Percentiles rank a stretch among this genome's conserved stretches.
These are phyloP conservation scores for Tricholoma hemisulphureum DNA, from an alignment of 768 basidiomycete species.

Conservation along the genomic window DNA sequence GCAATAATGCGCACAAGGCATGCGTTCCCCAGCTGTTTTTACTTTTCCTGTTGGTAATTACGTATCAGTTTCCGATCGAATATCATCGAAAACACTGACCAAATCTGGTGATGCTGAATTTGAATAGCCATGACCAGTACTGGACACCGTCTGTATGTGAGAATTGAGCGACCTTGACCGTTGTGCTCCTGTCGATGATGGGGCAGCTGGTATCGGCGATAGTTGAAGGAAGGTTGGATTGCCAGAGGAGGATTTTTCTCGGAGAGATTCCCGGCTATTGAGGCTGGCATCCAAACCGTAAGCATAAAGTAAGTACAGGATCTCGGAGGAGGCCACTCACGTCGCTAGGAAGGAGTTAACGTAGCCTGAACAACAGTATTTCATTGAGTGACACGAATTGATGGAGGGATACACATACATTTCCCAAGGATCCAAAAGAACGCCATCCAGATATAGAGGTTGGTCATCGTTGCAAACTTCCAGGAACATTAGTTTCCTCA, in stretches of 20 bases:
- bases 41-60: neutral
- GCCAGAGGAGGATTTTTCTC: constrained; percentile 35
- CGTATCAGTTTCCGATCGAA: neutral
- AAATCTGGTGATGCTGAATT: neutral
- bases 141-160: constrained; percentile 34
- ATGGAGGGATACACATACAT: constrained; percentile 33
- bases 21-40: neutral
- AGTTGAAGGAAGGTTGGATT: constrained; percentile 37
- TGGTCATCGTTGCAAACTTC: constrained; percentile 46
- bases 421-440: constrained; percentile 54
- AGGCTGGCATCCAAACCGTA: constrained; percentile 28
- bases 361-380: constrained; percentile 36
- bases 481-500: neutral
- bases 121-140: constrained; percentile 29
- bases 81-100: neutral
- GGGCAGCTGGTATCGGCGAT: constrained; percentile 28
- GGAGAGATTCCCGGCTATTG: constrained; percentile 47
- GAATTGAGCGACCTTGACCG: constrained; percentile 24
- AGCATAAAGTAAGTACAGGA: neutral
- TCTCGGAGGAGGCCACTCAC: constrained; percentile 33
- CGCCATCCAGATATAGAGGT: constrained; percentile 45
- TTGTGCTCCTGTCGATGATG: constrained; percentile 8
- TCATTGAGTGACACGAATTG: neutral
- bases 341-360: constrained; percentile 53
- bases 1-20: neutral